Percentiles rank a stretch among this genome's conserved stretches.
Evolutionary conservation across 2,329 filamentous ascomycete species (phyloP).

Genomic region (Epichloe sibirici): DNA sequence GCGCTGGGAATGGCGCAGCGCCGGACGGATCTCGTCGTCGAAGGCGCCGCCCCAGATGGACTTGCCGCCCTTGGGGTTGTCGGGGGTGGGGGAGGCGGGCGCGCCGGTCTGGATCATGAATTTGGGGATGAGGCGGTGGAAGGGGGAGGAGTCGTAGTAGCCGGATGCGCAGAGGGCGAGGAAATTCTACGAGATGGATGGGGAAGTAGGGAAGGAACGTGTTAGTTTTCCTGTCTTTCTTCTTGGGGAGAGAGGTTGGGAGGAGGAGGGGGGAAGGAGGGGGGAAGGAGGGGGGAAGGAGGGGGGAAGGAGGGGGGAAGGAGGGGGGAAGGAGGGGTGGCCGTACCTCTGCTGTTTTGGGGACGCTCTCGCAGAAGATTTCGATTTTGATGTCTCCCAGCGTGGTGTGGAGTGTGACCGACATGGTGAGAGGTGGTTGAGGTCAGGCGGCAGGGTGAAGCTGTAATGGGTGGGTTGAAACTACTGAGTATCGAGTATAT

Average conservation of each 20-base stretch:
- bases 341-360: constrained; percentile 73
- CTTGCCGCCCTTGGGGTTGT: constrained; percentile 53
- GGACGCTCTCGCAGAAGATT: constrained; percentile 88
- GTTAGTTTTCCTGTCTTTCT: background rate
- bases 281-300: too few relatives aligned
- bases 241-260: background rate
- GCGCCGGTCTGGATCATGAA: constrained; percentile 76
- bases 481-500: too few relatives aligned
- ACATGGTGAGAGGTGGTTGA: constrained; percentile 31
- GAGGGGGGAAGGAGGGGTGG: too few relatives aligned
- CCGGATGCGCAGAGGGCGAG: constrained; percentile 71
- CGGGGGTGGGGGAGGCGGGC: constrained; percentile 40
- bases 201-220: constrained; percentile 2
- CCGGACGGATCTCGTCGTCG: constrained; percentile 68
- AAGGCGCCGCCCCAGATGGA: constrained; percentile 67
- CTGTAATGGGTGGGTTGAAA: background rate
- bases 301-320: too few relatives aligned
- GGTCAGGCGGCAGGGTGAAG: background rate
- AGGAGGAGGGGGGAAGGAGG: too few relatives aligned
- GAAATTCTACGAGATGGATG: constrained; percentile 51
- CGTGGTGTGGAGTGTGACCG: constrained; percentile 70
- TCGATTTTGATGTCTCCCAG: constrained; percentile 89
- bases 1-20: constrained; percentile 54
- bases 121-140: constrained; percentile 67
- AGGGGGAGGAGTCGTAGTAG: constrained; percentile 63